phyloP scores from a whole-genome alignment of 257 asterid species.

The Solanum dulcamara region DNA sequence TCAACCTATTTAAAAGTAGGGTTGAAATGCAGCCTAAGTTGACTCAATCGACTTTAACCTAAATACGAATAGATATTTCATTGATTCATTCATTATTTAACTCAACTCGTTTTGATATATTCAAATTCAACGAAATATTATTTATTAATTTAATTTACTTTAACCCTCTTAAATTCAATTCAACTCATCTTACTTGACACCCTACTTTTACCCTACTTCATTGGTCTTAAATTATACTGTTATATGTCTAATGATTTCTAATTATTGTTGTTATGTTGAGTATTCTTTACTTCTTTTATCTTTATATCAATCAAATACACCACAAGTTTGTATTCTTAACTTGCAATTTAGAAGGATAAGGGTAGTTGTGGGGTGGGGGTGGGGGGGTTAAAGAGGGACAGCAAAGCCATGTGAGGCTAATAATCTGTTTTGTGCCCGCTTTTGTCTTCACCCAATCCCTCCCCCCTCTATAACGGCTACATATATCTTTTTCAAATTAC shows the following conservation, averaged over 20 bases:
- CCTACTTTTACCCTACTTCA: background rate
- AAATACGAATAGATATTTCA: background rate
- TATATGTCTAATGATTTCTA: background rate
- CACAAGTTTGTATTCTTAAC: background rate
- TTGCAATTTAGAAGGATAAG: background rate
- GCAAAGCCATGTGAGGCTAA: constrained; percentile 1
- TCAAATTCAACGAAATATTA: background rate
- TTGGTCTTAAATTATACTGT: background rate
- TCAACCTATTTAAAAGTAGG: background rate
- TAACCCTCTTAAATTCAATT: background rate
- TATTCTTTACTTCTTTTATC: background rate
- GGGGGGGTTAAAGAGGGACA: background rate
- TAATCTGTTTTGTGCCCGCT: background rate
- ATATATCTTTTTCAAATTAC: background rate
- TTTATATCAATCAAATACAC: background rate
- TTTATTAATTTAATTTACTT: background rate
- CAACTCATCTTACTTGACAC: background rate
- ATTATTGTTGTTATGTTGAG: background rate
- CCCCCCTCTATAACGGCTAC: background rate
- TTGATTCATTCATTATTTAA: background rate
- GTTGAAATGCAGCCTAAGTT: background rate
- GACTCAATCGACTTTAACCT: no score
- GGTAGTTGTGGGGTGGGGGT: no score
- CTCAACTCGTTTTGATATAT: background rate
- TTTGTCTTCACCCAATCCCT: background rate